Evolutionary conservation across 2,329 filamentous ascomycete species (phyloP).

Genomic region (Diaporthe ilicicola): DNA sequence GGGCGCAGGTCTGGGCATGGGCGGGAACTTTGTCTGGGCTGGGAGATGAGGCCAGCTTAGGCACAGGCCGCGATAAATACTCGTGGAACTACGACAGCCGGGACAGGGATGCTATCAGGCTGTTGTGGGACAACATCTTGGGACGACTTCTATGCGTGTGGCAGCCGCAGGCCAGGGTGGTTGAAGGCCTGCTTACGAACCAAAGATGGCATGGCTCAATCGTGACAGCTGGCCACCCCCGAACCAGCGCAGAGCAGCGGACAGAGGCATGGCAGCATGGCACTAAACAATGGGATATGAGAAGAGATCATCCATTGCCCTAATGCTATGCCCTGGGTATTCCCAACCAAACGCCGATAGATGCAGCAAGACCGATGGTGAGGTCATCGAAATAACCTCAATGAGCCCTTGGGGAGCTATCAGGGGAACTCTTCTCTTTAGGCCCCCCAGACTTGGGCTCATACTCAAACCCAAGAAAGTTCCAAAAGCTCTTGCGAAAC

Average conservation of each 20-base stretch:
- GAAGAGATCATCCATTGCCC: slow-evolving; percentile 19
- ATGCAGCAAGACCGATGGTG: slow-evolving; percentile 8
- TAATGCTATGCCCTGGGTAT: slow-evolving; percentile 28
- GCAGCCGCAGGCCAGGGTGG: not conserved
- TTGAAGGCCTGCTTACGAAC: not conserved
- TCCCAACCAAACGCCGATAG: slow-evolving; percentile 28
- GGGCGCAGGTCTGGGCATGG: slow-evolving; percentile 62
- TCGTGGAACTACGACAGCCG: not conserved
- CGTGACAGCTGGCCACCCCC: not conserved
- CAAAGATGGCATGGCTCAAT: not conserved
- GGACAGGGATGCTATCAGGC: not conserved
- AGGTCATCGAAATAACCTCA: not conserved
- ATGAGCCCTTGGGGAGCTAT: not conserved
- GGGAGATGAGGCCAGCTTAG: slow-evolving; percentile 33
- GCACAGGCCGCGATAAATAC: not conserved
- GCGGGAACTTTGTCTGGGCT: slow-evolving; percentile 67
- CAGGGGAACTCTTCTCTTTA: not conserved
- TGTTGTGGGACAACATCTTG: not conserved
- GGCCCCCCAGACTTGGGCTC: slow-evolving; percentile 11
- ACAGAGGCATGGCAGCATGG: not conserved
- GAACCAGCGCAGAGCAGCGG: not conserved
- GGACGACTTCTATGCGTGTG: no score
- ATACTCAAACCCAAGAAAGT: slow-evolving; percentile 30
- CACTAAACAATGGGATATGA: not conserved
- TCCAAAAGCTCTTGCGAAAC: slow-evolving; percentile 40